These are phyloP conservation scores for Isochrysis galbana DNA, from an alignment of 78 protist species.

Conservation along the genomic window DNA sequence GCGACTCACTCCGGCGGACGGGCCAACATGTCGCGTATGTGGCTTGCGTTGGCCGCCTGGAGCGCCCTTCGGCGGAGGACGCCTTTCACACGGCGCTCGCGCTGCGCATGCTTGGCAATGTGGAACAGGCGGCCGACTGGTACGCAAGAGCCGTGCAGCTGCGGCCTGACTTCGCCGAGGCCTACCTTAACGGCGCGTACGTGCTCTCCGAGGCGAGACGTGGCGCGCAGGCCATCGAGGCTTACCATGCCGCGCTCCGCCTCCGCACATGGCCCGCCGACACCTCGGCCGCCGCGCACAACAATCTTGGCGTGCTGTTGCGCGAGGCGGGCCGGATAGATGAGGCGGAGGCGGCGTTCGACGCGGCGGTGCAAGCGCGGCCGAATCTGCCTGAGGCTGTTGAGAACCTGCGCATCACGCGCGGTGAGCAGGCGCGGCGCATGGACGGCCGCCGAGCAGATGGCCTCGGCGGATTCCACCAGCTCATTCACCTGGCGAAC, in stretches of 20 bases:
- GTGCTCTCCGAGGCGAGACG: background rate
- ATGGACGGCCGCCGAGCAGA: too few species aligned
- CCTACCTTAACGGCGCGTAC: background rate
- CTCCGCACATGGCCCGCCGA: background rate
- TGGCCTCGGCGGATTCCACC: background rate
- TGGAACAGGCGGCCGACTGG: background rate
- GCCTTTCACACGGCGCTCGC: background rate
- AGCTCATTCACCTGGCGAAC: background rate
- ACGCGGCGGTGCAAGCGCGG: background rate
- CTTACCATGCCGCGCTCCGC: background rate
- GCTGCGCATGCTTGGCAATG: background rate
- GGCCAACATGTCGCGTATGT: background rate
- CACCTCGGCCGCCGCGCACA: background rate
- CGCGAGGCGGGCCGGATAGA: background rate
- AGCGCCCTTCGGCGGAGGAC: background rate
- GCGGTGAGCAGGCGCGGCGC: too few species aligned
- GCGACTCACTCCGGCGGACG: background rate
- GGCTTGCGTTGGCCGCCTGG: background rate
- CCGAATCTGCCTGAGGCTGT: background rate
- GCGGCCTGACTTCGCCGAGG: background rate
- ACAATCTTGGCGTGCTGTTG: background rate
- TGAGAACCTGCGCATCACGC: background rate
- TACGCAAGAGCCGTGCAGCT: background rate
- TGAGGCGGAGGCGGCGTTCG: background rate
- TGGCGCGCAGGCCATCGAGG: background rate